Base-by-base conservation (phyloP, 2,329 filamentous ascomycete species). In the Massarina eburnea region DNA sequence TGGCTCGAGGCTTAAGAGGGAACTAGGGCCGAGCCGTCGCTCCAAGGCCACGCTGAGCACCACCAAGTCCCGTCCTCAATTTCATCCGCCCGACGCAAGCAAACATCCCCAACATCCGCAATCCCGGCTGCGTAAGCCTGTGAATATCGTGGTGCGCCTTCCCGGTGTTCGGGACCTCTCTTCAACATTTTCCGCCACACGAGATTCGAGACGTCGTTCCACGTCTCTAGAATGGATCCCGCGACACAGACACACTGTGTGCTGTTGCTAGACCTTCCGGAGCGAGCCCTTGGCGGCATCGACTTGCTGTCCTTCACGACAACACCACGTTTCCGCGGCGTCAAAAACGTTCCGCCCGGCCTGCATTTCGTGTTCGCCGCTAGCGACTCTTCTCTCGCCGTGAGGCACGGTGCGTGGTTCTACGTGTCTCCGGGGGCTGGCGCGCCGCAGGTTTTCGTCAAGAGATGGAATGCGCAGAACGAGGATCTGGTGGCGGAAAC, bases 401-500 rank as follows among this genome's bases (percentile, higher is more conserved):
- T 85, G 21, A 76, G 83, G n/a, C 77, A 81, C 46, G 83, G 83
- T 8, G 73, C 77, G 26, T 86, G 83, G 83, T 80, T 84, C 59
- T 73, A 76, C 39, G 72, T 84, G 18, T 69, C 71, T 18, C 71
- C 72, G 21, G 62, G 67, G 29, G 50, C 54, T 30, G 58, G 59
- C 15, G 64, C 68, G 17, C 55, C 59, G 2, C 64, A 75, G 35
- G 70, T 82, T 2, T 74, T 82, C 43, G 69, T 84, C 34, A 78
- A 81, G 63, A 79, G 75, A 68, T 85, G 82, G 83, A 70, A 78
- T 42, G 47, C 66, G 1, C 66, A 66, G 6, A 69, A 65, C 7
- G 78, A 80, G 52, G 75, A 76, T 2, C 54, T 79, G 10, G 57
- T 71, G 3, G 60, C 67, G 2, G 75, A 75, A 38, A 71, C 67